Evolutionary conservation across 1,284 basidiomycete genomes (phyloP).

Genomic region (Trichosporon sp.): DNA sequence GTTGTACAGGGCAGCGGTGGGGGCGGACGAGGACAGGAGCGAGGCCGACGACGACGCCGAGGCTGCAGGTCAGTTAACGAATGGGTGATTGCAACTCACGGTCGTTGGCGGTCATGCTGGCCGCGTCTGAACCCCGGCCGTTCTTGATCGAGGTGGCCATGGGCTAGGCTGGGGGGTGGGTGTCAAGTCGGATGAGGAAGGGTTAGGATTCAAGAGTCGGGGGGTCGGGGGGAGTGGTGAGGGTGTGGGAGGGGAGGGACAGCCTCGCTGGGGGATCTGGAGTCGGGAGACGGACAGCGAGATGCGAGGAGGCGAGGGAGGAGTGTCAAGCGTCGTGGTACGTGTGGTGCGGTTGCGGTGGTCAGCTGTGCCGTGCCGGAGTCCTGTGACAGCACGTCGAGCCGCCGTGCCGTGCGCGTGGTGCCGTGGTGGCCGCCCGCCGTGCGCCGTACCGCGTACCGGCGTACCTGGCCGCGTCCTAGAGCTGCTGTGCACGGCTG

Average conservation of each 20-base stretch:
- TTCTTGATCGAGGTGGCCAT: not conserved
- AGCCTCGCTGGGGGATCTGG: not conserved
- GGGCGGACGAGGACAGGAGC: conserved; percentile 8
- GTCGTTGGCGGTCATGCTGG: not conserved
- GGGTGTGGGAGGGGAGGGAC: not conserved
- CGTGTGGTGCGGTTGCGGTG: not conserved
- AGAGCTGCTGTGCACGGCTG: not conserved
- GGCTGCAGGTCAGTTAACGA: not conserved
- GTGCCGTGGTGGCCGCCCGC: too few relatives aligned
- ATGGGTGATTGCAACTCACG: not conserved
- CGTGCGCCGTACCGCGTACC: too few relatives aligned
- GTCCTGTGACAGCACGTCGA: not conserved
- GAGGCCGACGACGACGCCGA: conserved; percentile 9
- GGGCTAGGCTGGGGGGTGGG: not conserved
- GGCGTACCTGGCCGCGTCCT: not conserved
- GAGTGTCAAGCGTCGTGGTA: not conserved
- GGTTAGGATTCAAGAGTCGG: not conserved
- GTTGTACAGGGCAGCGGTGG: conserved; percentile 60
- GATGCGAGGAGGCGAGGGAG: not conserved
- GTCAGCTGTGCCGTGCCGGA: too few relatives aligned
- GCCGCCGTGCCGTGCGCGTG: too few relatives aligned
- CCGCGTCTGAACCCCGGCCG: not conserved
- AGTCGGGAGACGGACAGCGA: not conserved
- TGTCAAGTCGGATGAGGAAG: not conserved
- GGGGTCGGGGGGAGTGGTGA: not conserved